phyloP scores from a whole-genome alignment of 208 protist species.

The Trypanosoma grayi region DNA sequence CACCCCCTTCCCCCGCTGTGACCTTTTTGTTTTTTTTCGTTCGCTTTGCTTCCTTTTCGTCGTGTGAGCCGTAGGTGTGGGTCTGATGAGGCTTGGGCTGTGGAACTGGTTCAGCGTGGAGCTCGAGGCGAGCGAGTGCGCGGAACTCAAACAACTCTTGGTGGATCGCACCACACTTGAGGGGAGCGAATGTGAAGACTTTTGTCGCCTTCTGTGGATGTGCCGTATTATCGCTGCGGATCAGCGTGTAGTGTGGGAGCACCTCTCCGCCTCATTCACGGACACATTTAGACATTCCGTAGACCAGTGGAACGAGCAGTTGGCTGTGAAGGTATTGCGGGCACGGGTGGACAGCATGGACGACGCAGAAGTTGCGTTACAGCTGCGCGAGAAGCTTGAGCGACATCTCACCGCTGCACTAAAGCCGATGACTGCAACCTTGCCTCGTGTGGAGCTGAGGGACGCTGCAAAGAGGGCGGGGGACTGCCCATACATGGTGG shows the following conservation, averaged over 20 bases:
- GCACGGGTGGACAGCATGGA: slow-evolving; percentile 27
- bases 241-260: slow-evolving; percentile 74
- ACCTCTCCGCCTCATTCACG: slow-evolving; percentile 35
- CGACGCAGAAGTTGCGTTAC: not conserved
- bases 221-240: slow-evolving; percentile 67
- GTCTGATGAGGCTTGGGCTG: too few relatives aligned
- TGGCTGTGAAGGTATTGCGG: slow-evolving; percentile 69
- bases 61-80: slow-evolving; percentile 5
- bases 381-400: slow-evolving; percentile 30
- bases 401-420: slow-evolving; percentile 34
- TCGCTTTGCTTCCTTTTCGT: slow-evolving; percentile 9
- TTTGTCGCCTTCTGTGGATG: slow-evolving; percentile 30
- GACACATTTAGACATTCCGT: slow-evolving; percentile 27
- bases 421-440: slow-evolving; percentile 32
- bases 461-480: not conserved
- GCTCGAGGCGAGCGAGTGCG: slow-evolving; percentile 47
- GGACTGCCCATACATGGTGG: slow-evolving; percentile 3
- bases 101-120: slow-evolving; percentile 39
- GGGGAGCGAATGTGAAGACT: not conserved
- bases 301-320: slow-evolving; percentile 83
- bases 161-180: slow-evolving; percentile 12
- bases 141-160: slow-evolving; percentile 56
- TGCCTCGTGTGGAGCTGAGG: not conserved
- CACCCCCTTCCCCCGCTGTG: too few relatives aligned
- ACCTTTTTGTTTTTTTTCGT: too few relatives aligned